Evolutionary conservation across 2,329 filamentous ascomycete species (phyloP), one percentile per base, ranked within the genome.

Genomic region (Anthostomella pinea): DNA sequence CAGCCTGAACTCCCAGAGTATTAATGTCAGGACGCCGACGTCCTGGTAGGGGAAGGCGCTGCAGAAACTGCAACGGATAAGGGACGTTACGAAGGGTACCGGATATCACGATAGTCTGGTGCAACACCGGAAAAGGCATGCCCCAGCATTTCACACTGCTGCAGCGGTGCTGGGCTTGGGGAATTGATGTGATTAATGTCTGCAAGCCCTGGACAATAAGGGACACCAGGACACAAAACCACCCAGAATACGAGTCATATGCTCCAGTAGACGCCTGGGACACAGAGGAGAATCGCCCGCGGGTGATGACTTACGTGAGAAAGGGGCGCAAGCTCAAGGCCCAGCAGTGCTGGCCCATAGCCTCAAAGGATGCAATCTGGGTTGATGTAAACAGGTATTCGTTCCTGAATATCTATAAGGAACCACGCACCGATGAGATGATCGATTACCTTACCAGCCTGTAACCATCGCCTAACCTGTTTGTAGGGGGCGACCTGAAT

Each of bases 301-400:
- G 26, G 15, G 33, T 35, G 9, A 35, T 30, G 25, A 29, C 16
- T 10, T 23, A 35, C 25, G 33, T 35, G 3, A 19, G 25, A 11
- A 35, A 21, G 11, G 14, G 24, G n/a, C n/a, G n/a, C n/a, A n/a
- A n/a, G n/a, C n/a, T n/a, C n/a, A n/a, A n/a, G n/a, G n/a, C n/a
- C n/a, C n/a, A 19, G 8, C 25, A 14, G 8, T 13, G 7, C 13
- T 13, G 3, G 8, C 4, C 14, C 9, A 8, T 10, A 29, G 15
- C 2, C n/a, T 24, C 3, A 4, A 16, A 8, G 13, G 26, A 16
- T 25, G 6, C 29, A 3, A 5, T 35, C 3, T 38, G 30, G 35
- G 4, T 33, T 9, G 30, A 33, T 23, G 30, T 38, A 2, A 38
- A 38, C 35, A 30, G 30, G 4, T 38, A 33, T 17, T 5, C 22